These are phyloP conservation scores for Aethionema arabicum DNA, from an alignment of 345 rosid genomes.

Conservation along the genomic window DNA sequence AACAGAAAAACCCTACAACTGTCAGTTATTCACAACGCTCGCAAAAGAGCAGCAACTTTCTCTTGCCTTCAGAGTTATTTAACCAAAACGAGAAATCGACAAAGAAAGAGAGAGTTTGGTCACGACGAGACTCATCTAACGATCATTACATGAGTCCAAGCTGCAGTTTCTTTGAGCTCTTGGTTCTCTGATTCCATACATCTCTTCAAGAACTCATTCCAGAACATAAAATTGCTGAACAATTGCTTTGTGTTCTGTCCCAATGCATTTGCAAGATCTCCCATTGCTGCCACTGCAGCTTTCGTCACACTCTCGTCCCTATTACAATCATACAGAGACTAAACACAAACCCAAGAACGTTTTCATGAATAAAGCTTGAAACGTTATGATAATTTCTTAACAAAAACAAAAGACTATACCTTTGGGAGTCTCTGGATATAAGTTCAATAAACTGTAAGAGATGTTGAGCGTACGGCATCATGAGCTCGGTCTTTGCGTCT, in stretches of 20 bases:
- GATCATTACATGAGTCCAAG: slow-evolving; percentile 88
- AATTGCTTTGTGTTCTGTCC: slow-evolving; percentile 67
- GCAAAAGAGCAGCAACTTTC: no score
- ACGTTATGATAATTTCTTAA: neutral
- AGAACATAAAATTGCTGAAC: slow-evolving; percentile 63
- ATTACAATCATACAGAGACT: neutral
- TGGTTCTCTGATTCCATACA: slow-evolving; percentile 84
- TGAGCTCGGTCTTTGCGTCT: slow-evolving; percentile 67
- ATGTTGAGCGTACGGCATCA: slow-evolving; percentile 82
- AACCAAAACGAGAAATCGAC: neutral
- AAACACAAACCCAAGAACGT: neutral
- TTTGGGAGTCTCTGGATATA: slow-evolving; percentile 63
- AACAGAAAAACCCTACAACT: no score
- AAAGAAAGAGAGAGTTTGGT: slow-evolving; percentile 8
- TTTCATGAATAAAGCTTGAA: neutral
- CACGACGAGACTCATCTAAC: slow-evolving; percentile 59
- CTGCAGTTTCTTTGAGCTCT: slow-evolving; percentile 80
- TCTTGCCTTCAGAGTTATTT: no score
- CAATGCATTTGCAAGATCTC: slow-evolving; percentile 88
- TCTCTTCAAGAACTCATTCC: slow-evolving; percentile 57
- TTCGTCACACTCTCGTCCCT: slow-evolving; percentile 89
- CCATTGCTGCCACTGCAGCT: slow-evolving; percentile 91
- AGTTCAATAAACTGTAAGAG: slow-evolving; percentile 78
- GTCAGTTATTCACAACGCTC: no score
- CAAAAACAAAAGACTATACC: slow-evolving; percentile 38